Base-by-base conservation (phyloP, 2,329 filamentous ascomycete genomes). In the Penicillium sp. region DNA sequence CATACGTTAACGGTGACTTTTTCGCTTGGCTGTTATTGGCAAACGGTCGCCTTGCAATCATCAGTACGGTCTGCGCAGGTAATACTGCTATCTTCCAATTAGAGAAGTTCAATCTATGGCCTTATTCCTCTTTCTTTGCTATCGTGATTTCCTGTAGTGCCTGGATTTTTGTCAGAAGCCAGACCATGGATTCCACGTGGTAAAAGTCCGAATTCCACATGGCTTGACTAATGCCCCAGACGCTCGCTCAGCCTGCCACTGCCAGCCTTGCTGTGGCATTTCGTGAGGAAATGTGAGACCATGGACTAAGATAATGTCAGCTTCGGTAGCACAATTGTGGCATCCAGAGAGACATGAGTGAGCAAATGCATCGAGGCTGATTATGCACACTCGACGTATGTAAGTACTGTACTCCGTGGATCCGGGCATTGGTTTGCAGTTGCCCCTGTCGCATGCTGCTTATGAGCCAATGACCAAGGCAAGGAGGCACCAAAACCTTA, bases 1-100 rank as follows among this genome's bases (percentile, higher is more conserved):
- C 47, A 14, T 39, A 36, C 47, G 46, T 49, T 49, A 49, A 40
- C 27, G 39, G 33, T 38, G 28, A 44, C 22, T 11, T 25, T 18
- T 22, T 22, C 11, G 30, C 22, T 28, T 14, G 31, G 16, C n/a
- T 37, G 27, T 27, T 12, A 42, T 43, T 43, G 46, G 31, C 39
- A 44, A 48, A 44, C 33, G n/a, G 27, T 43, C 22, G 11, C 38
- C 28, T 31, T 29, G 12, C 40, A 25, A 25, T 25, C 22, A 7
- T 25, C 22, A 25, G 22, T 25, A 25, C 7, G 22, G 22, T 7
- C 4, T 25, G 22, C 22, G 22, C 22, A 25, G 22, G 22, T 25
- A 25, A 25, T 25, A 25, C 22, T 25, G 22, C 22, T 18, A 31
- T 40, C 34, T 25, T 25, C 14, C 34, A 46, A 46, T 46, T 45